A percentile compares a stretch with the other conserved stretches of the same genome.
Conservation (phyloP, 768 basidiomycete genomes). For the Hebeloma cylindrosporum region DNA sequence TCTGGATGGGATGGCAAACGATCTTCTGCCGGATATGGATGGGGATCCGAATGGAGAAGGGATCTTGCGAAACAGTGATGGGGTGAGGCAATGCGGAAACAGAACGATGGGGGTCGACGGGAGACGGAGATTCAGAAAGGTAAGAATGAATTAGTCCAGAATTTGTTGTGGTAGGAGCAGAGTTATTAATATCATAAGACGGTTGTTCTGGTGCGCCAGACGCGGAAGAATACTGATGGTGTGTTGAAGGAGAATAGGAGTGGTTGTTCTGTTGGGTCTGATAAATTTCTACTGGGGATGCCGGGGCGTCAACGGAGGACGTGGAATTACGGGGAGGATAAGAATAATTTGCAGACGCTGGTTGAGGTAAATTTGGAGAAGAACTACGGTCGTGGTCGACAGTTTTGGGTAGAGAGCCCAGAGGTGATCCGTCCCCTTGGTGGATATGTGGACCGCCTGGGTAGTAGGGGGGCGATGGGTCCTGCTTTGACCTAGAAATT, state of each 20-base stretch:
- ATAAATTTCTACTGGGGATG: conserved; percentile 34
- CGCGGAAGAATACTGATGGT: conserved; percentile 8
- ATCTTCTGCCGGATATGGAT: conserved; percentile 43
- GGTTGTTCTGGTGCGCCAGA: conserved; percentile 19
- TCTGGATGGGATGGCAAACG: conserved; percentile 35
- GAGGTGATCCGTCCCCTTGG: no score
- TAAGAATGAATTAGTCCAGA: conserved; percentile 28
- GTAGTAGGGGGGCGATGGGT: conserved; percentile 28
- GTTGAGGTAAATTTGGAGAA: no score
- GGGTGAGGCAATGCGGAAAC: conserved; percentile 39
- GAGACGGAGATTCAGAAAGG: conserved; percentile 45
- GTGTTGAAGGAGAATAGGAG: conserved; percentile 22
- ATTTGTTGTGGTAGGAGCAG: conserved; percentile 12
- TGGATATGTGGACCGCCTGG: no score
- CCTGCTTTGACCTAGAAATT: conserved; percentile 26
- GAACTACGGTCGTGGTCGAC: conserved; percentile 35
- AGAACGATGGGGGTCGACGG: conserved; percentile 38
- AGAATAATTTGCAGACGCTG: conserved; percentile 35
- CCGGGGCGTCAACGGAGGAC: conserved; percentile 30
- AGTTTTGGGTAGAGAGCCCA: no score
- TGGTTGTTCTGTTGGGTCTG: no score
- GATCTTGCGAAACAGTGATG: conserved; percentile 42
- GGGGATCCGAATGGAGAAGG: conserved; percentile 43
- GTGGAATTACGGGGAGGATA: conserved; percentile 30
- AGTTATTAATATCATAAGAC: conserved; percentile 29